Evolutionary conservation across 371 early-diverging fungal species (phyloP), one percentile per base, ranked within the genome.

Genomic region (Rhizopus sp.): DNA sequence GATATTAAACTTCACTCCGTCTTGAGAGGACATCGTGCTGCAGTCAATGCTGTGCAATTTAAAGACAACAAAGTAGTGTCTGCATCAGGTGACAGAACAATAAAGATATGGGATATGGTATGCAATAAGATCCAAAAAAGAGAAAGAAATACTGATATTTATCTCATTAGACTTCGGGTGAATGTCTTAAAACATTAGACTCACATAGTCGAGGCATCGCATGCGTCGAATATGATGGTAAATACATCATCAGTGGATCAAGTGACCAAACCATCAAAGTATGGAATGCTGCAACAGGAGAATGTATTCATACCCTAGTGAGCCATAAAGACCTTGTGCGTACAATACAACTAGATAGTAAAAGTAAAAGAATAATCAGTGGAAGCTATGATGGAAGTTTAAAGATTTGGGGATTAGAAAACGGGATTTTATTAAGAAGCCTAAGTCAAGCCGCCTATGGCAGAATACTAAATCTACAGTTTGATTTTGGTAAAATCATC

Each of bases 191-290:
- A 30, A 83, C 83, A 10, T 67, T 87, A 17, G 78, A 75, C 49
- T 83, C 83, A 0, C 88, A 92, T 58, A 73, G 79, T 13, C 83
- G 95, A 23, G 98, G 98, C 0, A 76, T 99, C 15, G 94, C 98
- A 1, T 96, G 95, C 63, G 93, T 96, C 23, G 97, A 97, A 68
- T 98, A 87, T 65, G 93, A 94, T 65, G 95, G 96, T n/a, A 80
- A 88, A 54, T 79, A 83, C 9, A 91, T 97, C 39, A 91, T 96
- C 0, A 93, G 94, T 13, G 99, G 98, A 5, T 95, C 95, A n/a
- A 91, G 96, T 72, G 99, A 99, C 72, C 84, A 88, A 62, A 88
- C 95, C 9, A 93, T 99, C 64, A 87, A 88, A 66, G 76, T 98
- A 12, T 99, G 99, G 99, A 88, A 95, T 62, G 89, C 93, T 1